Evolutionary conservation across 371 early-diverging fungal species (phyloP).

Genomic region (Mucor saturninus): DNA sequence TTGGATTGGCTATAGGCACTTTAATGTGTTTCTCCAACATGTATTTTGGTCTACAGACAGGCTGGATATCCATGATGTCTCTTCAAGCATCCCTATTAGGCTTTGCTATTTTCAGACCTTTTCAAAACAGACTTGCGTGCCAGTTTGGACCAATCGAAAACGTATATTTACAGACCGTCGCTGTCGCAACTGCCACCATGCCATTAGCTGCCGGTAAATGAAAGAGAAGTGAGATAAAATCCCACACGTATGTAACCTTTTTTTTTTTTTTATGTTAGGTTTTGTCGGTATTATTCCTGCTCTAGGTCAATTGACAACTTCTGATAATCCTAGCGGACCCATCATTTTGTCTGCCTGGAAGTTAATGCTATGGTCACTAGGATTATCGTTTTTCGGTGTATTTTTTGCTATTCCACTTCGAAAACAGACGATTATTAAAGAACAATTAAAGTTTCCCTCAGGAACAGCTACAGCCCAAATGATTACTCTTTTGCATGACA

Average conservation of each 20-base stretch:
- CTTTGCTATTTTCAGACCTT: conserved; percentile 74
- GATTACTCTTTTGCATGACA: conserved; percentile 77
- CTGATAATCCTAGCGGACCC: conserved; percentile 53
- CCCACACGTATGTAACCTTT: background rate
- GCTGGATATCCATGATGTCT: conserved; percentile 90
- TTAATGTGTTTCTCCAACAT: conserved; percentile 83
- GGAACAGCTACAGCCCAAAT: conserved; percentile 90
- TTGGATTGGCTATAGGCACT: conserved; percentile 74
- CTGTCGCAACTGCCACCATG: conserved; percentile 88
- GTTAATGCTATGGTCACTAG: conserved; percentile 78
- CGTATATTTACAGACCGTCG: conserved; percentile 81
- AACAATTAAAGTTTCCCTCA: conserved; percentile 84
- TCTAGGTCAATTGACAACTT: conserved; percentile 62
- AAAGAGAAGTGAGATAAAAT: background rate
- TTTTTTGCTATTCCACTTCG: conserved; percentile 89
- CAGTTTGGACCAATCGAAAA: conserved; percentile 80
- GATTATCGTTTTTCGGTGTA: conserved; percentile 85
- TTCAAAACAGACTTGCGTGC: conserved; percentile 47
- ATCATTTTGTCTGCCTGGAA: conserved; percentile 52
- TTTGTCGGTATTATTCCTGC: conserved; percentile 84
- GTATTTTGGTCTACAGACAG: conserved; percentile 87
- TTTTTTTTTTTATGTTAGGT: conserved; percentile 36
- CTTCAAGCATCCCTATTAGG: conserved; percentile 81
- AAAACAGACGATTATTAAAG: conserved; percentile 77
- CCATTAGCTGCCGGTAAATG: conserved; percentile 74